Evolutionary conservation across 768 basidiomycete species (phyloP).

Genomic region (Ramaria sp.): DNA sequence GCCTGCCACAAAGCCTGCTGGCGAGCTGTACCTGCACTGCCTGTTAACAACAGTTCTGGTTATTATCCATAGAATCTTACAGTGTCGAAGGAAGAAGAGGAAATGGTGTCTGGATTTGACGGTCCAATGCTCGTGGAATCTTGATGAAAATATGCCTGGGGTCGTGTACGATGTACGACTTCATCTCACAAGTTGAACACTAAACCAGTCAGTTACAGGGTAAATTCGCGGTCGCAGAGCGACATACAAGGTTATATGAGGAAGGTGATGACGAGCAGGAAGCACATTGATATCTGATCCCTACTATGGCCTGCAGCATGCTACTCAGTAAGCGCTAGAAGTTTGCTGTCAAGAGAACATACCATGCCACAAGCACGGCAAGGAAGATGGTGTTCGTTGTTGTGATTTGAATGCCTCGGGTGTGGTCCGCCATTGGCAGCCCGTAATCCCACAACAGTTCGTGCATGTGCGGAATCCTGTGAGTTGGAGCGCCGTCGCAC

Average conservation of each 20-base stretch:
- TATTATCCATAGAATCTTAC: slow-evolving; percentile 27
- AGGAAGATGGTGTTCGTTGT: slow-evolving; percentile 43
- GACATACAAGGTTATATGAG: slow-evolving; percentile 62
- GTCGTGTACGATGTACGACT: slow-evolving; percentile 72
- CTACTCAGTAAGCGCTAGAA: neutral
- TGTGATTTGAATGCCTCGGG: slow-evolving; percentile 11
- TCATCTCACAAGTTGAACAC: slow-evolving; percentile 73
- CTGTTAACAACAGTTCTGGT: neutral
- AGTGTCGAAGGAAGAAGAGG: slow-evolving; percentile 55
- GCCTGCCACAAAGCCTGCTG: slow-evolving; percentile 32
- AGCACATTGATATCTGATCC: slow-evolving; percentile 81
- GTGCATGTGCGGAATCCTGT: slow-evolving; percentile 50
- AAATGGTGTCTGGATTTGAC: slow-evolving; percentile 38
- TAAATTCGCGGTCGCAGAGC: neutral
- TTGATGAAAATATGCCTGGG: slow-evolving; percentile 85
- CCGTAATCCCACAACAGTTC: slow-evolving; percentile 52
- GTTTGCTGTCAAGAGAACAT: slow-evolving; percentile 12
- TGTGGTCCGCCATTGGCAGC: slow-evolving; percentile 16
- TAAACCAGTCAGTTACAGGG: slow-evolving; percentile 19
- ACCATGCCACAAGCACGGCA: slow-evolving; percentile 58
- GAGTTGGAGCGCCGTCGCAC: slow-evolving; percentile 31
- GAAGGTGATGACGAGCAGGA: slow-evolving; percentile 70
- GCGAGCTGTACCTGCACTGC: slow-evolving; percentile 46
- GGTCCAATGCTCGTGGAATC: slow-evolving; percentile 66
- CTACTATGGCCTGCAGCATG: slow-evolving; percentile 52